Conservation (phyloP, 192 early-diverging fungal genomes). For the Backusella sp. region DNA sequence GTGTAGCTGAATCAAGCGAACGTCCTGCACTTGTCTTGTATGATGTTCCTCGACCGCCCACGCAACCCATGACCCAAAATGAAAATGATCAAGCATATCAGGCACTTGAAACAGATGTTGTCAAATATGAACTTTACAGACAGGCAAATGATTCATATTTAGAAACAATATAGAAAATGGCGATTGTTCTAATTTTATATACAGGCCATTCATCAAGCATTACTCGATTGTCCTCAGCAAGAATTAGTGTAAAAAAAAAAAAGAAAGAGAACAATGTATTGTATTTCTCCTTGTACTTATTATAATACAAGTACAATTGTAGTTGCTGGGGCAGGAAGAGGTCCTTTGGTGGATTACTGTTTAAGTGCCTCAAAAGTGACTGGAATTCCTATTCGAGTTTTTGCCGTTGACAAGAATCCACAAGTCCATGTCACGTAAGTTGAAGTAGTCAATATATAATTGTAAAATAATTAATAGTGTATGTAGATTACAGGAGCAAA, state of each 20-base stretch:
- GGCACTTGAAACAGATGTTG: neutral
- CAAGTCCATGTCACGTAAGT: conserved; percentile 86
- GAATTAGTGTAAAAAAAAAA: conserved; percentile 51
- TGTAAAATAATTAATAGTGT: neutral
- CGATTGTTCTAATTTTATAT: neutral
- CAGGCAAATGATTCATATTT: neutral
- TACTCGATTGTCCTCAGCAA: conserved; percentile 48
- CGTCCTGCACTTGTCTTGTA: neutral
- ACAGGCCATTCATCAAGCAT: conserved; percentile 54
- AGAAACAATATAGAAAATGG: neutral
- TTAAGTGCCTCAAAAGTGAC: conserved; percentile 72
- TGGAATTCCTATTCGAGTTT: conserved; percentile 60
- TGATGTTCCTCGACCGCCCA: neutral
- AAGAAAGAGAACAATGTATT: neutral
- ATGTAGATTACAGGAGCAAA: conserved; percentile 71
- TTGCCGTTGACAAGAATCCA: conserved; percentile 96
- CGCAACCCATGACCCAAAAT: neutral
- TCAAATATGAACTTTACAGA: neutral
- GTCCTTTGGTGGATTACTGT: conserved; percentile 88
- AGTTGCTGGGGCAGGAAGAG: conserved; percentile 95
- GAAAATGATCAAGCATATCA: neutral
- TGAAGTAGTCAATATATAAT: neutral
- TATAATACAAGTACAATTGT: conserved; percentile 64
- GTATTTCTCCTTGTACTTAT: neutral
- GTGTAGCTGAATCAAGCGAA: neutral